Conservation (phyloP, 768 basidiomycete genomes). For the Collybia sordida region DNA sequence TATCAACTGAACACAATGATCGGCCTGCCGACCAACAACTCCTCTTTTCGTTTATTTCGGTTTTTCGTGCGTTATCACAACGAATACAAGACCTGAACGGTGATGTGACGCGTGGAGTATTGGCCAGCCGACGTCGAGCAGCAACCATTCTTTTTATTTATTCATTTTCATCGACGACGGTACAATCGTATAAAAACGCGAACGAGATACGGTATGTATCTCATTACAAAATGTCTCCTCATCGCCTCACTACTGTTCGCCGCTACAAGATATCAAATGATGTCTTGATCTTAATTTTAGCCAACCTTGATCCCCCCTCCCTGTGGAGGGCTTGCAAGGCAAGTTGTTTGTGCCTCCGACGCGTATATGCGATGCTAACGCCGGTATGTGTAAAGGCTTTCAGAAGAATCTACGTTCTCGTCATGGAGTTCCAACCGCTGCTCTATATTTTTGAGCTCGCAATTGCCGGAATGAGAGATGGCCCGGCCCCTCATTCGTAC, state of each 20-base stretch:
- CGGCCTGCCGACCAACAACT: slow-evolving; percentile 47
- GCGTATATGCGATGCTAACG: background rate
- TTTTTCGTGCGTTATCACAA: slow-evolving; percentile 39
- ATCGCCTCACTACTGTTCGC: slow-evolving; percentile 39
- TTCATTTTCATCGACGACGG: slow-evolving; percentile 38
- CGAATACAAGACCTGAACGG: slow-evolving; percentile 37
- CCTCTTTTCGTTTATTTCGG: slow-evolving; percentile 37
- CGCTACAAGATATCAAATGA: slow-evolving; percentile 53
- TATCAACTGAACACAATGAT: slow-evolving; percentile 43
- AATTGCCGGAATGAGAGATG: slow-evolving; percentile 50
- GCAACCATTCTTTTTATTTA: slow-evolving; percentile 43
- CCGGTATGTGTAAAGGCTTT: slow-evolving; percentile 36
- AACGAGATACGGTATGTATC: slow-evolving; percentile 24
- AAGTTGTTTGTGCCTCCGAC: slow-evolving; percentile 7
- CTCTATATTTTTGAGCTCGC: slow-evolving; percentile 52
- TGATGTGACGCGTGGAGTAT: slow-evolving; percentile 38
- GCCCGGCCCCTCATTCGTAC: slow-evolving; percentile 36
- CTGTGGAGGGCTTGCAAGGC: slow-evolving; percentile 49
- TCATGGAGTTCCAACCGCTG: slow-evolving; percentile 47
- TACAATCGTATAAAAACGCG: slow-evolving; percentile 46
- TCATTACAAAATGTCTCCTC: slow-evolving; percentile 44
- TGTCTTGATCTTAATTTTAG: slow-evolving; percentile 48
- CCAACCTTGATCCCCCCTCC: slow-evolving; percentile 47
- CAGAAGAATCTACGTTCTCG: slow-evolving; percentile 40
- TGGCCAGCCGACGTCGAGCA: slow-evolving; percentile 38